Evolutionary conservation across 2,329 filamentous ascomycete species (phyloP).

Genomic region (Alternaria conjuncta): DNA sequence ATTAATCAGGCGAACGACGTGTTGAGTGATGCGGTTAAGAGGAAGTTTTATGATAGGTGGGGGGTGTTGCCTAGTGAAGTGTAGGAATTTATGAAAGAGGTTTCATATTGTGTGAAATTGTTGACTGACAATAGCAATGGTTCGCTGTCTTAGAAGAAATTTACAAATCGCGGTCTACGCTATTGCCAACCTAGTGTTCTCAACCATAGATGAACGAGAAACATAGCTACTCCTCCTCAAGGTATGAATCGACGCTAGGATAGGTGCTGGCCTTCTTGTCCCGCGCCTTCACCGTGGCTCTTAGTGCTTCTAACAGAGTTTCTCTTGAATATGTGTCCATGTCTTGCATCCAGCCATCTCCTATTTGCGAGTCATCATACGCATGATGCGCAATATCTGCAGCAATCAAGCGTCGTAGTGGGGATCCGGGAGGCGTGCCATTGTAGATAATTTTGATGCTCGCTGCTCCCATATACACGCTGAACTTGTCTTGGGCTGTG

Average conservation of each 20-base stretch:
- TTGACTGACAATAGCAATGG: too few relatives aligned
- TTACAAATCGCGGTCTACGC: too few relatives aligned
- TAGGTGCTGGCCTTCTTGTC: too few relatives aligned
- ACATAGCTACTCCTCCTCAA: not conserved
- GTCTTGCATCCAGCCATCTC: not conserved
- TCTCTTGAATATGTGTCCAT: too few relatives aligned
- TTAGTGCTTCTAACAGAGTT: too few relatives aligned
- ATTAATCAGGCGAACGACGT: constrained; percentile 32
- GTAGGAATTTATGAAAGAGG: not conserved
- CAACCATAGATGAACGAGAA: too few relatives aligned
- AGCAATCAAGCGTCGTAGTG: not conserved
- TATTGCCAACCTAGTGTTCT: too few relatives aligned
- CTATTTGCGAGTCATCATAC: too few relatives aligned
- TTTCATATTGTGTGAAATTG: too few relatives aligned
- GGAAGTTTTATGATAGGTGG: constrained; percentile 26
- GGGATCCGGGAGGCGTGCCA: not conserved
- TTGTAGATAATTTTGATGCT: not conserved
- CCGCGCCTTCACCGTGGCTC: too few relatives aligned
- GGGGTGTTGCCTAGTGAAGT: not conserved
- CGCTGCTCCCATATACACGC: not conserved
- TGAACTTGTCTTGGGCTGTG: rapidly evolving
- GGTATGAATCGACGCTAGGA: not conserved
- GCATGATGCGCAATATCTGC: too few relatives aligned
- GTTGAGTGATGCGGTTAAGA: constrained; percentile 14
- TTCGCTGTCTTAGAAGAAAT: too few relatives aligned